Base-by-base conservation (phyloP, 2,329 filamentous ascomycete species). In the Dothideomycetes sp. region DNA sequence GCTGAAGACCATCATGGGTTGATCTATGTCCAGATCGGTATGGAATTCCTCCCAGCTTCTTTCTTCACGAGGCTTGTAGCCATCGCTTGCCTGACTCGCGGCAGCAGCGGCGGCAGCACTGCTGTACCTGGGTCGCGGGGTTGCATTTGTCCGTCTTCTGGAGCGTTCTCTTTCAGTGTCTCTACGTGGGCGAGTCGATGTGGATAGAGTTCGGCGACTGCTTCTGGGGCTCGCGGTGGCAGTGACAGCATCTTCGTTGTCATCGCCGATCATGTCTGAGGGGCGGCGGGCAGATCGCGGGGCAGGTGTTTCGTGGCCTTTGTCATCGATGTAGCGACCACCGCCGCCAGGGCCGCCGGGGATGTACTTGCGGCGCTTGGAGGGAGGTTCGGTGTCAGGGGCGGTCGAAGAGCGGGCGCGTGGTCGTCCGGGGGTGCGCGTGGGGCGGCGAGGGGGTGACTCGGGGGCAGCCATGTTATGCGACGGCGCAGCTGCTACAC, bases 11-110 rank as follows among this genome's bases (percentile, higher is more conserved):
- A 82, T 77, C 49, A 95, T 82, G 4, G 75, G 76, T 10, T 74
- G 74, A 43, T 94, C 86, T 34, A 95, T 87, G 64, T 96, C 88
- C 38, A 98, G 75, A 53, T 95, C 85, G 0, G 86, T 87, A 61
- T 98, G 91, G 49, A 96, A 96, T 59, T 98, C 91, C 56, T 95
- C 88, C 87, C 89, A 98, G 38, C 86, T 85, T 47, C 89, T 80
- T 66, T 98, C 91, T 64, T 98, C 91, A 55, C 91, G 76, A 22
- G 91, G 91, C 60, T 98, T 98, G 64, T 96, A 96, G 36, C 89
- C 88, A 67, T 96, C 91, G 53, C 80, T 88, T 57, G 94, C 87
- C 51, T 86, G 84, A 45, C 91, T 82, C 4, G 84, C 82, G 5
- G 86, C 87, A 36, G 88, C 85, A 17, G 88, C 84, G 19, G 87